phyloP scores from a whole-genome alignment of 2,329 filamentous ascomycete species.

The Cladosporium sp. region DNA sequence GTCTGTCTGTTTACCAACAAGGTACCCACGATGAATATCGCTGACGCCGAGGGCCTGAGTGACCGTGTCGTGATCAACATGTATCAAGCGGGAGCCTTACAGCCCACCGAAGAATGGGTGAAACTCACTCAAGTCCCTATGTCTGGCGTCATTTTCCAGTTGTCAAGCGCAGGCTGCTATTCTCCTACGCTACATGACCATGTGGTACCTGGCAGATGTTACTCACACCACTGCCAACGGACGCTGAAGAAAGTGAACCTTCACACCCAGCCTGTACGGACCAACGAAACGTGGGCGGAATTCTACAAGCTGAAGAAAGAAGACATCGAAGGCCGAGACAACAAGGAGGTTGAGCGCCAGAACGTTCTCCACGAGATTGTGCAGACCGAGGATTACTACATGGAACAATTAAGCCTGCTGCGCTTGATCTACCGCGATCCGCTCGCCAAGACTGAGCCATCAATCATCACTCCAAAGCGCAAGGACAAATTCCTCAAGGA shows the following conservation, averaged over 20 bases:
- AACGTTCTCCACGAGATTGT: constrained; percentile 95
- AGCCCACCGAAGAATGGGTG: constrained; percentile 95
- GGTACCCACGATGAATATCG: constrained; percentile 96
- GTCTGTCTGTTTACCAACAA: constrained; percentile 88
- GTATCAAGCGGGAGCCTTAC: constrained; percentile 70
- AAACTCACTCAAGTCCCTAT: constrained; percentile 79
- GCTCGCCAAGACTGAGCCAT: constrained; percentile 66
- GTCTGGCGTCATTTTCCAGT: constrained; percentile 87
- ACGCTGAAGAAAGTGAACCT: constrained; percentile 94
- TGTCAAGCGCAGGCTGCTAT: constrained; percentile 90
- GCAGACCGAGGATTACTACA: constrained; percentile 85
- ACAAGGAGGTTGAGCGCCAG: constrained; percentile 88
- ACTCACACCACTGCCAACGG: constrained; percentile 88
- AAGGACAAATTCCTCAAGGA: constrained; percentile 74
- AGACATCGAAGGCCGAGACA: constrained; percentile 64
- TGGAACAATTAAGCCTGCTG: constrained; percentile 83
- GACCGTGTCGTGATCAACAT: constrained; percentile 73
- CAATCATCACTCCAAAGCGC: constrained; percentile 74
- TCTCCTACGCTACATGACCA: constrained; percentile 74
- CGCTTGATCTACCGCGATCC: constrained; percentile 81
- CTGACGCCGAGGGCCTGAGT: constrained; percentile 86
- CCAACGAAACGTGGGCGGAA: constrained; percentile 79
- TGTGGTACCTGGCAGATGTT: constrained; percentile 70
- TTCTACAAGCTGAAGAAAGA: constrained; percentile 83
- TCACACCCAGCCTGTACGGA: constrained; percentile 65